Base-by-base conservation (phyloP, 2,329 filamentous ascomycete genomes). In the Hypoxylon sp. region DNA sequence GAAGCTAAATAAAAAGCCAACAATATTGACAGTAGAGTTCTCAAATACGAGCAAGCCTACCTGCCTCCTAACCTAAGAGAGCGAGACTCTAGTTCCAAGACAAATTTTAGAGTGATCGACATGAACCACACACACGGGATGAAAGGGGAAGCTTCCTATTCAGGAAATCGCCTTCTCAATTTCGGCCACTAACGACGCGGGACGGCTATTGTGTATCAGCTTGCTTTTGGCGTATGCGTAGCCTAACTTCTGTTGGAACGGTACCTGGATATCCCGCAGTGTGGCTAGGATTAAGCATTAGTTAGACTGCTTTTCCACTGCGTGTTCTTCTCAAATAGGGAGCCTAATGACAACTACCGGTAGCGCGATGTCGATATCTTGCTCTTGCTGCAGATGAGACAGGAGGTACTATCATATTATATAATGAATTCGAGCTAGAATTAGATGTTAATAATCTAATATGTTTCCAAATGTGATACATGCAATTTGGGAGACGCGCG, bases 81-180 rank as follows among this genome's bases (percentile, higher is more conserved):
- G n/a, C 55, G 10, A 54, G 52, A 55, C 59, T 63, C 31, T 5
- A 56, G 31, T 42, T 55, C 26, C 59, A 64, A 70, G 68, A 70
- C 68, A 70, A 8, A 11, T 55, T 53, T 51, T 8, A 68, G 46
- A 64, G 35, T 14, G 68, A 70, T 70, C 68, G 68, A 55, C 68
- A 68, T 31, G 6, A 39, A 54, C 50, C 22, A 46, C 14, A 26
- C 33, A 19, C 44, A 33, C 19, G 22, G 52, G 52, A 47, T 31
- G 13, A 68, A 70, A 65, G 56, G 56, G 54, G 57, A 56, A 52
- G 2, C 51, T 63, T 63, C 65, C 65, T 52, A 50, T 60, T 60
- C 53, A 31, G 63, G 62, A 1, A 48, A 51, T 44, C n/a, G 13
- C 6, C 39, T 37, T 61, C 22, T 51, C 9, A 24, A 58, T 63